These are phyloP conservation scores for Vitis vinifera DNA, from an alignment of 164 flowering plant genomes.

Conservation along the genomic window ASM3070453v1 NC_081813.1:22732001-22732500, in stretches of 20 bases:
- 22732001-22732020: constrained; percentile 63
- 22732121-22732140: constrained; percentile 91
- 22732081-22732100: constrained; percentile 94
- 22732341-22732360: constrained; percentile 66
- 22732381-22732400: constrained; percentile 94
- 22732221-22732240: constrained; percentile 91
- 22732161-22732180: constrained; percentile 48
- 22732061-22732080: constrained; percentile 52
- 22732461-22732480: constrained; percentile 79
- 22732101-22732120: constrained; percentile 79
- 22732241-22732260: constrained; percentile 55
- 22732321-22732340: constrained; percentile 46
- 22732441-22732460: constrained; percentile 84
- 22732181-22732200: constrained; percentile 73
- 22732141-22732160: constrained; percentile 37
- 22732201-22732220: constrained; percentile 68
- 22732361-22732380: constrained; percentile 56
- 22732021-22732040: constrained; percentile 67
- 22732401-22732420: constrained; percentile 55
- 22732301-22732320: constrained; percentile 83
- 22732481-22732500: constrained; percentile 39
- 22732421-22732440: constrained; percentile 77
- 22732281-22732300: constrained; percentile 51
- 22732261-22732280: constrained; percentile 93
- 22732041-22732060: constrained; percentile 91